Evolutionary conservation across 2,329 filamentous ascomycete genomes (phyloP), one percentile per base, ranked within the genome.

Genomic region (Apiospora marii): DNA sequence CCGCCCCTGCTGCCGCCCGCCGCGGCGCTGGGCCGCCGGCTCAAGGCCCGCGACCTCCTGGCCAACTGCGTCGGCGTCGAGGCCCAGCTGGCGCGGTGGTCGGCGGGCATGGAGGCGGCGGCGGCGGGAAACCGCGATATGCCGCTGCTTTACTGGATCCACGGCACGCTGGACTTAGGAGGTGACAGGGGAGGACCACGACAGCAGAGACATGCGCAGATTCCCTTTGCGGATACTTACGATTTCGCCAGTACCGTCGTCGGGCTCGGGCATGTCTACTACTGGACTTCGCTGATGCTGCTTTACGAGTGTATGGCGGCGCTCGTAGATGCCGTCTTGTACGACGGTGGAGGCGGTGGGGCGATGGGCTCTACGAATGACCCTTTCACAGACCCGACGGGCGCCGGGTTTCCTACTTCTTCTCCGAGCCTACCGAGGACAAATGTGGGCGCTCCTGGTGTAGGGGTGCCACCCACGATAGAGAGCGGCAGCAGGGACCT

Each of bases 231-330:
- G 16, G 84, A 84, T 58, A 78, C 81, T 1, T 85, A 86, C 73
- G 81, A 79, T 14, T 89, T 90, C 77, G 81, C 80, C 41, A 83
- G 87, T 75, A 77, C 82, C 24, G 75, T 82, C 16, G 83, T 85
- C 0, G 85, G 87, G 0, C 74, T 88, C 44, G 82, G 83, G 67
- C 85, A 89, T 74, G 78, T 88, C 16, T 86, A 87, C 76, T 89
- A 88, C 78, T 90, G 88, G 88, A 84, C 86, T 73, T 79, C 84
- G 0, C 84, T 87, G 67, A 81, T 89, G 41, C 75, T 85, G 16
- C 84, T 90, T 67, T 85, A 86, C 74, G 85, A 83, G 13, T 87
- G 84, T 75, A 83, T 89, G 53, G 84, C 85, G 72, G 76, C 77
- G 22, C 79, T 90, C 22, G 82, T 88, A 72, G 80, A 81, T 37